A percentile compares a stretch with the other conserved stretches of the same genome.
Conservation (phyloP, 768 basidiomycete species). For the Mrakia frigida region DNA sequence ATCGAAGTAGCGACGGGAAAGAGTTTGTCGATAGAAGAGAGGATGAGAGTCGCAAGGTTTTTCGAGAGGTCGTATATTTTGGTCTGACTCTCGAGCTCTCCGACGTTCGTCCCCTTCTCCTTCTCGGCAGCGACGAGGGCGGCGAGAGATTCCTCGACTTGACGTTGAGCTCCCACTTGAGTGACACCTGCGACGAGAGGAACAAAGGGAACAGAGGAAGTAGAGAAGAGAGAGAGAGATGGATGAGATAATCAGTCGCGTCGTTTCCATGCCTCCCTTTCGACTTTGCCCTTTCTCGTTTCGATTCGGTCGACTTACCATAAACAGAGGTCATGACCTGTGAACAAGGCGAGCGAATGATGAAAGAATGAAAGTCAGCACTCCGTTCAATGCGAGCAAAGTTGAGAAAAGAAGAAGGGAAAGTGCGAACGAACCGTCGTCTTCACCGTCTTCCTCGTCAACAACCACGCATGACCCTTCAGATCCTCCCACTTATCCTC, state of each 20-base stretch:
- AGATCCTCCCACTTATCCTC: conserved; percentile 45
- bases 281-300: too few species aligned
- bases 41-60: conserved; percentile 49
- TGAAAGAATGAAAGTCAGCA: neutral
- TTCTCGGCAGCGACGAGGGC: neutral
- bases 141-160: conserved; percentile 81
- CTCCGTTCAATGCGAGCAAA: too few species aligned
- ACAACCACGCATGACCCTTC: conserved; percentile 61
- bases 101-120: neutral
- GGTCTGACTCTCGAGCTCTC: neutral
- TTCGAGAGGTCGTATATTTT: conserved; percentile 70
- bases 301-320: conserved; percentile 47
- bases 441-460: conserved; percentile 92
- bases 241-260: too few species aligned
- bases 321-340: conserved; percentile 99
- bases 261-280: neutral
- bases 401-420: too few species aligned
- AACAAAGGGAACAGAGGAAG: neutral
- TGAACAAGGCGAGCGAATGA: neutral
- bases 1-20: conserved; percentile 90
- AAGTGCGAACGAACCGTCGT: conserved; percentile 63
- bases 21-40: conserved; percentile 79
- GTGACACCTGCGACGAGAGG: conserved; percentile 57
- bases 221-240: neutral
- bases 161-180: conserved; percentile 85